Percentiles rank a stretch among this genome's conserved stretches.
phyloP scores from a whole-genome alignment of 768 basidiomycete species.

The Naganishia kalamii region DNA sequence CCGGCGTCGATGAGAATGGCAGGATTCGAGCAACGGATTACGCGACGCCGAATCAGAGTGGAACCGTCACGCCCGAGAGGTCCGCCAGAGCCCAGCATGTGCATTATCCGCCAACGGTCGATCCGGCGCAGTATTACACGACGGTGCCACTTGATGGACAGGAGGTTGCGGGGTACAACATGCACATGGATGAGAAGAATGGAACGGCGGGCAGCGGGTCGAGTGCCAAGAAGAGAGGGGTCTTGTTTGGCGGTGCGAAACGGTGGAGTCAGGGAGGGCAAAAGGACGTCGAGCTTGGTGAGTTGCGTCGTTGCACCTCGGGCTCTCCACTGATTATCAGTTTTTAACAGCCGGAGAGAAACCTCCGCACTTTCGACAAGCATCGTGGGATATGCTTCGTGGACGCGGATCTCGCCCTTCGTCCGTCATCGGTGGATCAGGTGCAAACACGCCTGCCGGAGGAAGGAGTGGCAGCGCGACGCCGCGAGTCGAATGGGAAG shows the following conservation, averaged over 20 bases:
- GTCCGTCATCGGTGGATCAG: background rate
- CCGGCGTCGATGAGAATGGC: conserved; percentile 1
- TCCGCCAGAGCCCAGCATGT: background rate
- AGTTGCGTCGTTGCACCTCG: too few species aligned
- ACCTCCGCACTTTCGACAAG: conserved; percentile 1
- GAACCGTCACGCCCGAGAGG: background rate
- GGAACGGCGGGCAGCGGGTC: background rate
- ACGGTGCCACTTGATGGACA: conserved; percentile 11
- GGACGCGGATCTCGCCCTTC: conserved; percentile 10
- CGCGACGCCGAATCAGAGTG: background rate
- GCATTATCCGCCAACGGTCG: background rate
- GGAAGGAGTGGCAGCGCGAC: conserved; percentile 15
- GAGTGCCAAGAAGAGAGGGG: conserved; percentile 15
- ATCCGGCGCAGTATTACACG: conserved; percentile 11
- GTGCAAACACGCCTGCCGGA: background rate
- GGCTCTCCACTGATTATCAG: background rate
- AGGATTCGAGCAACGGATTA: conserved; percentile 13
- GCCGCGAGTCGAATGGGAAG: conserved; percentile 43
- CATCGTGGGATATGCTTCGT: background rate
- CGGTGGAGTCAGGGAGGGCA: conserved; percentile 10
- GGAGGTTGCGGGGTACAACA: background rate
- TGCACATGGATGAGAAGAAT: background rate
- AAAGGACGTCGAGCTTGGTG: conserved; percentile 15
- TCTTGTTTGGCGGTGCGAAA: conserved; percentile 11
- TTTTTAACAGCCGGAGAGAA: background rate